Evolutionary conservation across 176 grass and related monocot genomes (phyloP), one percentile per base, ranked within the genome.

Genomic region (Alloteropsis semialata): DNA sequence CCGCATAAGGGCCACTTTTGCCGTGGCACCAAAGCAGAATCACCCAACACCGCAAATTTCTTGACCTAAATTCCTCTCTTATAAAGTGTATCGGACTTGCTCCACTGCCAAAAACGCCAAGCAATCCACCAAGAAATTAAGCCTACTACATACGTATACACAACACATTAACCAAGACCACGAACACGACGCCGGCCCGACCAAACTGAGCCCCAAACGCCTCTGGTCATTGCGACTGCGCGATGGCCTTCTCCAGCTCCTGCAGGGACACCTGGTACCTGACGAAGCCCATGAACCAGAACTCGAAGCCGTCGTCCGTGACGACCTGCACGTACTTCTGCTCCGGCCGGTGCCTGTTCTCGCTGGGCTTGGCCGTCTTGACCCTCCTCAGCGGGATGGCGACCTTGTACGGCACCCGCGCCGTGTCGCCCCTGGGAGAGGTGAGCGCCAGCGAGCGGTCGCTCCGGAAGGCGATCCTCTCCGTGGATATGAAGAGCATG

Each of bases 281-380:
- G 46, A 91, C 86, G 80, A 97, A 97, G 0, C 86, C 88, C 92
- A 97, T 86, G 81, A 97, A 97, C 95, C 95, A 97, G 87, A 97
- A 97, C 85, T 94, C 92, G 65, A 94, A 97, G 9, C 93, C 88
- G 80, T 97, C 95, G 55, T 85, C 81, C 0, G 92, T 92, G 0
- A 97, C 58, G 28, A 97, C 64, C 66, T 97, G 90, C 21, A 97
- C 24, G 87, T 94, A 97, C 61, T 91, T 97, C 81, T 97, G 83
- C 63, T 92, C 90, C 28, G 92, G 90, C 50, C 85, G 91, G 79
- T 90, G 41, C 80, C 21, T 59, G 79, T 94, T 91, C 80, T 88
- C 80, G 45, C 92, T 94, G 0, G 74, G 81, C 49, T 21, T 79
- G 8, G 88, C 88, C 78, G 61, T 58, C 28, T 91, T 92, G 39